Percentiles rank a stretch among this genome's conserved stretches.
Evolutionary conservation across 2,329 filamentous ascomycete species (phyloP).

Genomic region (Coniochaeta hoffmannii): DNA sequence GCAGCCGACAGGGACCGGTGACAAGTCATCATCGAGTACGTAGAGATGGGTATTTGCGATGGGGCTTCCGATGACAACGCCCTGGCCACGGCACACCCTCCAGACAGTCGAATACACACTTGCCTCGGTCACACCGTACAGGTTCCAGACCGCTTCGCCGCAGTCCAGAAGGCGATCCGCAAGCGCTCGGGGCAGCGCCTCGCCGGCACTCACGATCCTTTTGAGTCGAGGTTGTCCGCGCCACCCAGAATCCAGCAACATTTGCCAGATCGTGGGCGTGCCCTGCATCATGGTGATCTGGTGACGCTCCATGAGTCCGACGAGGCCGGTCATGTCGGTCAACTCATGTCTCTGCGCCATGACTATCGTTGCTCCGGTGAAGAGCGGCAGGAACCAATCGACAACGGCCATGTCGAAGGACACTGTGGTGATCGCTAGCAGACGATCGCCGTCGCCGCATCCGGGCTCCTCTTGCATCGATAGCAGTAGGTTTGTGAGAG

Average conservation of each 20-base stretch:
- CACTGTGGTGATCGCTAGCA: slow-evolving; percentile 21
- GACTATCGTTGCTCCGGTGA: slow-evolving; percentile 22
- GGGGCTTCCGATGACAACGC: slow-evolving; percentile 17
- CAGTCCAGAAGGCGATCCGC: slow-evolving; percentile 22
- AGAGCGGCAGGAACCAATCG: slow-evolving; percentile 24
- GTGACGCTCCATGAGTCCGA: slow-evolving; percentile 22
- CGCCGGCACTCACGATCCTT: slow-evolving; percentile 20
- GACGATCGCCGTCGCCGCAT: slow-evolving; percentile 14
- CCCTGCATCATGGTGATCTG: slow-evolving; percentile 25
- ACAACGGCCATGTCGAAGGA: slow-evolving; percentile 25
- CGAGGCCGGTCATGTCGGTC: slow-evolving; percentile 22
- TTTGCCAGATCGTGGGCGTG: slow-evolving; percentile 28
- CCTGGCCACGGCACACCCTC: slow-evolving; percentile 14
- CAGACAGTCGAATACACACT: slow-evolving; percentile 19
- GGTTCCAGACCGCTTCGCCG: slow-evolving; percentile 19
- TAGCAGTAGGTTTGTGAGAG: slow-evolving; percentile 13
- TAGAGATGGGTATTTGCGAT: slow-evolving; percentile 27
- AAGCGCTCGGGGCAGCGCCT: slow-evolving; percentile 17
- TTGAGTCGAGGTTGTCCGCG: slow-evolving; percentile 13
- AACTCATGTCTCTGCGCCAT: slow-evolving; percentile 21
- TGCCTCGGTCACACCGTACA: slow-evolving; percentile 21
- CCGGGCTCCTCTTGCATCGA: slow-evolving; percentile 18
- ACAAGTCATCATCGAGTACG: slow-evolving; percentile 28
- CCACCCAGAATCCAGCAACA: slow-evolving; percentile 16
- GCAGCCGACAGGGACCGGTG: slow-evolving; percentile 29